These are phyloP conservation scores for Talaromyces sp. DNA, from an alignment of 2,329 filamentous ascomycete species.

Conservation along the genomic window DNA sequence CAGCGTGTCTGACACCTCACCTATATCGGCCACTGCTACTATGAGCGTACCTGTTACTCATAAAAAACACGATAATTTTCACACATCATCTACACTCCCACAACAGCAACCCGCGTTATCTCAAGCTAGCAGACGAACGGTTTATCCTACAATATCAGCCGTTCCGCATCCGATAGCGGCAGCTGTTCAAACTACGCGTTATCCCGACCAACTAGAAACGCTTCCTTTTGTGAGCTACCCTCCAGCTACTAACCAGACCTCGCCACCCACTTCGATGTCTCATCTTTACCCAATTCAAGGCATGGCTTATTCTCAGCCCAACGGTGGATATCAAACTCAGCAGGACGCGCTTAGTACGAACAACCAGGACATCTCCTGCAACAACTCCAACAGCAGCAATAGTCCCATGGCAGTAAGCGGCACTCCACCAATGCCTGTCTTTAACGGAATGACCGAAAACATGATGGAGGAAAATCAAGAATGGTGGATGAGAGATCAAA, in stretches of 20 bases:
- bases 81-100: conserved; percentile 14
- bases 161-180: conserved; percentile 1
- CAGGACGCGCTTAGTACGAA: conserved; percentile 25
- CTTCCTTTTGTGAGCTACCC: conserved; percentile 2
- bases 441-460: conserved; percentile 55
- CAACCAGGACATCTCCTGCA: conserved; percentile 23
- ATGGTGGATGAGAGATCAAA: conserved; percentile 63
- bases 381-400: conserved; percentile 24
- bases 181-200: background rate
- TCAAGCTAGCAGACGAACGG: background rate
- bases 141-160: conserved; percentile 5
- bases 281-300: background rate
- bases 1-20: conserved; percentile 17
- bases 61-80: background rate
- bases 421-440: conserved; percentile 49
- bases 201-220: background rate
- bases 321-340: conserved; percentile 3
- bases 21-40: conserved; percentile 19
- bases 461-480: conserved; percentile 62
- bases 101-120: conserved; percentile 21
- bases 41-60: conserved; percentile 8
- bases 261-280: background rate
- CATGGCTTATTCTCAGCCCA: conserved; percentile 5
- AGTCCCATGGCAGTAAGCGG: conserved; percentile 38
- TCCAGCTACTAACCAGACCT: background rate